Conservation (phyloP, 129 eudicot species). For the Arctium minus region DNA sequence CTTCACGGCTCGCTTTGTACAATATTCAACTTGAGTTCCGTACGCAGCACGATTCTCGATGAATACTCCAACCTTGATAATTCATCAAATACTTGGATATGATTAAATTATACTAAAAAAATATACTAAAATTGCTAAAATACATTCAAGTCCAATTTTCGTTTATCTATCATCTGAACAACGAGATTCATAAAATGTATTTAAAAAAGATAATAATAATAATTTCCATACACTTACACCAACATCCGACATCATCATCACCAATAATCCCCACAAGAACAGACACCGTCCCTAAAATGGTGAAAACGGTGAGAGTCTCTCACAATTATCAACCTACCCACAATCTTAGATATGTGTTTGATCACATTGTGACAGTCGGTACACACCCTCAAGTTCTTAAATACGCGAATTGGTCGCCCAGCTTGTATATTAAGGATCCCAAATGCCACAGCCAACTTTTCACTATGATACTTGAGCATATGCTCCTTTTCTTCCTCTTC, state of each 20-base stretch:
- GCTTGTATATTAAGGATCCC: conserved; percentile 47
- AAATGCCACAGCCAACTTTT: conserved; percentile 65
- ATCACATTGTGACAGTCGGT: conserved; percentile 65
- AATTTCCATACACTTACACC: no score
- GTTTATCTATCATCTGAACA: no score
- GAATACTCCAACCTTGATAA: no score
- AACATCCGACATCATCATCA: conserved; percentile 9
- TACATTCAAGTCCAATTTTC: no score
- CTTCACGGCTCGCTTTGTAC: no score
- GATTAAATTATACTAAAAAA: no score
- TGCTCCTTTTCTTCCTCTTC: conserved; percentile 77
- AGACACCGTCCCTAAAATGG: conserved; percentile 55
- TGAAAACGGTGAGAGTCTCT: conserved; percentile 77
- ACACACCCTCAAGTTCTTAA: conserved; percentile 67
- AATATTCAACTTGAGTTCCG: no score
- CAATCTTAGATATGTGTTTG: conserved; percentile 53
- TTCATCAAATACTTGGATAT: no score
- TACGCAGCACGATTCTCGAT: no score
- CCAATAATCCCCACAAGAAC: conserved; percentile 84
- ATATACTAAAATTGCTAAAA: no score
- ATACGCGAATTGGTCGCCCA: conserved; percentile 66
- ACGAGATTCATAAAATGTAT: no score
- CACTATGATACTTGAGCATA: conserved; percentile 75
- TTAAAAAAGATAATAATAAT: no score
- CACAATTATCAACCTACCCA: conserved; percentile 49